phyloP scores from a whole-genome alignment of 1,139 yeast genomes.

The Yamadazyma triangularis region DNA sequence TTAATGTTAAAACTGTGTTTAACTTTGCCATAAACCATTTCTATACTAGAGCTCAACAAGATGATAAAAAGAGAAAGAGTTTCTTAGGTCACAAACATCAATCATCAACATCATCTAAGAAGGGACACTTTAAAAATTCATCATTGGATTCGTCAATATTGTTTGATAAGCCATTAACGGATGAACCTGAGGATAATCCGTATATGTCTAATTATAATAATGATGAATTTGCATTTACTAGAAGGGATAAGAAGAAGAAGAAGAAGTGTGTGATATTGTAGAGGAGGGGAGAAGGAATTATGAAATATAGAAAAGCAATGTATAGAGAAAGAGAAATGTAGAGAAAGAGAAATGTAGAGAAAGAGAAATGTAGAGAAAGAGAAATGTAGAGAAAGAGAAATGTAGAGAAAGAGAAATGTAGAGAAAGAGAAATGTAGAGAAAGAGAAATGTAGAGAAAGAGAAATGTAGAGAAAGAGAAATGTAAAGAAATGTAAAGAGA shows the following conservation, averaged over 20 bases:
- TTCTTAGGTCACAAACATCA: slow-evolving; percentile 27
- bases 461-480: no score
- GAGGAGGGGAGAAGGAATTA: no score
- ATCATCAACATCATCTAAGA: slow-evolving; percentile 17
- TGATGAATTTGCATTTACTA: slow-evolving; percentile 42
- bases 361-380: no score
- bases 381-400: no score
- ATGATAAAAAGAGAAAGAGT: slow-evolving; percentile 30
- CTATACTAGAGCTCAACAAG: slow-evolving; percentile 36
- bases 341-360: no score
- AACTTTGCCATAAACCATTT: slow-evolving; percentile 44
- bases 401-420: no score
- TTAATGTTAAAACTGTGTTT: slow-evolving; percentile 65
- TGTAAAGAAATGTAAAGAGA: no score
- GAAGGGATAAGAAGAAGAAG: slow-evolving; percentile 26
- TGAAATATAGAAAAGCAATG: no score
- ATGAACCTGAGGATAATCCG: slow-evolving; percentile 35
- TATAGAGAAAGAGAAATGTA: no score
- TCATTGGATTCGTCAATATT: slow-evolving; percentile 35
- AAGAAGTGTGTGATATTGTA: slow-evolving; percentile 33
- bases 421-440: no score
- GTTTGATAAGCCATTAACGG: slow-evolving; percentile 37
- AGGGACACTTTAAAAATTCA: slow-evolving; percentile 35
- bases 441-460: no score
- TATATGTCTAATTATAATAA: slow-evolving; percentile 26